Conservation (phyloP, 2,329 filamentous ascomycete genomes). For the Madurella fahalii region DNA sequence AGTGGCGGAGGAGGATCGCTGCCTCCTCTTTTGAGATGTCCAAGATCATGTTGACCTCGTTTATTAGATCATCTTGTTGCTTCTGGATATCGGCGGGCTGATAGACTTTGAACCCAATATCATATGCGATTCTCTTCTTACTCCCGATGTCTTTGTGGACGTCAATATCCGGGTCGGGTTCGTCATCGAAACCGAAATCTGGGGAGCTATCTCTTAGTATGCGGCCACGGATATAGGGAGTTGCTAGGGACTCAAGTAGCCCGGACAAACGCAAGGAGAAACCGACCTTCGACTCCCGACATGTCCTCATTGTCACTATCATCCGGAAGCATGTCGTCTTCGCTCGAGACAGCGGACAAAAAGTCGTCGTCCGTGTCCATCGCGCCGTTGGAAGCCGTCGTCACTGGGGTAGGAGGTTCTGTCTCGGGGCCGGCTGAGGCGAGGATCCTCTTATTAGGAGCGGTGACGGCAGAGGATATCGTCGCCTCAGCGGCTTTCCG, state of each 20-base stretch:
- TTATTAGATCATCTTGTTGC: constrained; percentile 81
- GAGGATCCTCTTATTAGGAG: constrained; percentile 50
- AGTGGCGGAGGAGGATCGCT: constrained; percentile 83
- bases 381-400: constrained; percentile 45
- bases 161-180: constrained; percentile 51
- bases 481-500: constrained; percentile 64
- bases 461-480: constrained; percentile 43
- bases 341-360: constrained; percentile 78
- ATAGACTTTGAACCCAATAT: constrained; percentile 80
- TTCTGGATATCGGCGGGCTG: constrained; percentile 75
- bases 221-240: background rate
- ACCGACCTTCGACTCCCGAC: constrained; percentile 49
- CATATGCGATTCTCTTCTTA: constrained; percentile 69
- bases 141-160: constrained; percentile 61
- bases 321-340: constrained; percentile 69
- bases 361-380: constrained; percentile 98
- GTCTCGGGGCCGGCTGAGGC: constrained; percentile 48
- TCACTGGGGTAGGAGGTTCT: constrained; percentile 57
- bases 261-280: constrained; percentile 3
- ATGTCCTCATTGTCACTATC: constrained; percentile 69
- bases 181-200: constrained; percentile 60
- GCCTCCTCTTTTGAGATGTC: constrained; percentile 84
- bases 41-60: constrained; percentile 87
- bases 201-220: constrained; percentile 5
- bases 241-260: constrained; percentile 8